Percentiles rank a stretch among this genome's conserved stretches.
phyloP scores from a whole-genome alignment of 371 early-diverging fungal genomes.

The Zopfochytrium polystomum region DNA sequence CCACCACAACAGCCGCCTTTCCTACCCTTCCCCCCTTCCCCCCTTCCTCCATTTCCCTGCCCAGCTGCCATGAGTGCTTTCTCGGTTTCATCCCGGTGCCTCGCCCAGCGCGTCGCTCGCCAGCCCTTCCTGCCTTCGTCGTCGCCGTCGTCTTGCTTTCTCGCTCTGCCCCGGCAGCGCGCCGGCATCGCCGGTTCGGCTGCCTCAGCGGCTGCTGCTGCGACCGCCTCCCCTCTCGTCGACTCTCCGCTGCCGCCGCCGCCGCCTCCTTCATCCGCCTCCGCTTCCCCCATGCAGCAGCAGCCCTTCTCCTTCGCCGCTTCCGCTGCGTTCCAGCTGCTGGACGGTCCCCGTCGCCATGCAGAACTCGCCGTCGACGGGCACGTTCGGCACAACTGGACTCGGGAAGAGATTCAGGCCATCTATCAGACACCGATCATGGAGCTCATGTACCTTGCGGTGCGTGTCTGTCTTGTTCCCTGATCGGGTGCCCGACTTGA shows the following conservation, averaged over 20 bases:
- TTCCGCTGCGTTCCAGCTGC: too few species aligned
- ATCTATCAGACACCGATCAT: constrained; percentile 80
- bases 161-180: background rate
- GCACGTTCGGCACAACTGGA: constrained; percentile 67
- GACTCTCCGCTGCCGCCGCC: background rate
- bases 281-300: too few species aligned
- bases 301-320: too few species aligned
- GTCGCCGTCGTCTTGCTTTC: too few species aligned
- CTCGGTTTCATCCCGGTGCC: background rate
- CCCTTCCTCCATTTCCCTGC: background rate
- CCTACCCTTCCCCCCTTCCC: too few species aligned
- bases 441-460: constrained; percentile 74
- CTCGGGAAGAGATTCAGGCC: constrained; percentile 67
- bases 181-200: background rate
- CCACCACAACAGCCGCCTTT: too few species aligned
- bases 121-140: too few species aligned
- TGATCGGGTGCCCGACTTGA: background rate
- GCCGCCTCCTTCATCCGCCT: background rate
- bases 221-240: background rate
- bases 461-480: constrained; percentile 39
- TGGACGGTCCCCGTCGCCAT: too few species aligned
- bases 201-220: background rate
- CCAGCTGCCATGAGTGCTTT: background rate
- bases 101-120: background rate
- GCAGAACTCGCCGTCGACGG: background rate